These are phyloP conservation scores for Fragilaria crotonensis DNA, from an alignment of 108 stramenopile genomes.

Conservation along the genomic window DNA sequence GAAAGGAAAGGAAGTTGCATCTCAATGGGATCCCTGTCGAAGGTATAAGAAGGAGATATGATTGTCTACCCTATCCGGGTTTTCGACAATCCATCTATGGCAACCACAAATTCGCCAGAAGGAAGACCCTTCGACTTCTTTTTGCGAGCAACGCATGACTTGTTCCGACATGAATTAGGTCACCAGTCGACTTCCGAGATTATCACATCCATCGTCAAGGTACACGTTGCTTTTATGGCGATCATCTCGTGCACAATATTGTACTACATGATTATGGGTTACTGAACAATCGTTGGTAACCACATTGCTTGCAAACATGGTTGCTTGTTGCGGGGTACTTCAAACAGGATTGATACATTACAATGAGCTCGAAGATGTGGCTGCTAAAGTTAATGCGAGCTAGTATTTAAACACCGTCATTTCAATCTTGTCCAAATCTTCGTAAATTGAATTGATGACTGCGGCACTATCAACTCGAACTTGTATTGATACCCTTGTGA, in stretches of 20 bases:
- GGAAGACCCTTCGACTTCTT: constrained; percentile 60
- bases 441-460: constrained; percentile 61
- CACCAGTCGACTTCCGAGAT: constrained; percentile 49
- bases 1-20: constrained; percentile 13
- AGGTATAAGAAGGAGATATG: constrained; percentile 66
- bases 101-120: constrained; percentile 56
- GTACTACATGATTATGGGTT: constrained; percentile 8
- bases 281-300: constrained; percentile 12
- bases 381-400: background rate
- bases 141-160: constrained; percentile 49
- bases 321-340: constrained; percentile 22
- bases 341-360: constrained; percentile 13
- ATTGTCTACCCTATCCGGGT: constrained; percentile 14
- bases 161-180: constrained; percentile 62
- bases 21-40: constrained; percentile 59
- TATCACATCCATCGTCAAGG: constrained; percentile 30
- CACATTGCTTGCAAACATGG: constrained; percentile 28
- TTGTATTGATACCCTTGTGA: constrained; percentile 45
- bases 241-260: constrained; percentile 15
- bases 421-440: constrained; percentile 53
- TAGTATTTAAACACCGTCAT: constrained; percentile 49
- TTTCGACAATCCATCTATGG: constrained; percentile 22
- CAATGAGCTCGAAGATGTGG: constrained; percentile 8
- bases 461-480: constrained; percentile 50
- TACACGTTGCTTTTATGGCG: constrained; percentile 28